phyloP scores from a whole-genome alignment of 768 basidiomycete species.

The Amanita fuliginea region DNA sequence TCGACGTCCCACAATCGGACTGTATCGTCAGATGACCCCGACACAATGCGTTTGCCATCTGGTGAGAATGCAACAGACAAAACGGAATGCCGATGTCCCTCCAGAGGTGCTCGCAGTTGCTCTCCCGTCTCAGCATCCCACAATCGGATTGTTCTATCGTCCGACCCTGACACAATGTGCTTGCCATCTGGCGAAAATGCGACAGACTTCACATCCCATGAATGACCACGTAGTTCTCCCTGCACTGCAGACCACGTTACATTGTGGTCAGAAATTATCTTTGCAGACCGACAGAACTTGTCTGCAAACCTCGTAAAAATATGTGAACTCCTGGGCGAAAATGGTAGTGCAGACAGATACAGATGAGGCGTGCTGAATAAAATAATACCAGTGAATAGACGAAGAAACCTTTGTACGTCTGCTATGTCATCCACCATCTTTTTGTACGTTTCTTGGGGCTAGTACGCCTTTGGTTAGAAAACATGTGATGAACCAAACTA shows the following conservation, averaged over 20 bases:
- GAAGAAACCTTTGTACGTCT: slow-evolving; percentile 12
- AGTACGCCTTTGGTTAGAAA: not conserved
- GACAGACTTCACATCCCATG: slow-evolving; percentile 6
- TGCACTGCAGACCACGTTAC: slow-evolving; percentile 5
- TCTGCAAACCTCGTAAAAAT: not conserved
- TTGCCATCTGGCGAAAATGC: no score
- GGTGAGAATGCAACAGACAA: not conserved
- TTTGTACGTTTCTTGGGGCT: not conserved
- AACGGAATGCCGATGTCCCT: slow-evolving; percentile 13
- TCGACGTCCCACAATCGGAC: no score
- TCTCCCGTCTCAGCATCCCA: no score
- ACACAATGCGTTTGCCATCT: not conserved
- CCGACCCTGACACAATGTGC: slow-evolving; percentile 10
- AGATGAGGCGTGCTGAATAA: slow-evolving; percentile 15
- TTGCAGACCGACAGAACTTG: slow-evolving; percentile 4
- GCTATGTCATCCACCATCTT: not conserved
- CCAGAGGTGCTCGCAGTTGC: slow-evolving; percentile 14
- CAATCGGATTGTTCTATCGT: slow-evolving; percentile 8
- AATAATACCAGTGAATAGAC: slow-evolving; percentile 10
- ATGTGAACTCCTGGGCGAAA: slow-evolving; percentile 11
- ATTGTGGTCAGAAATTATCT: slow-evolving; percentile 9
- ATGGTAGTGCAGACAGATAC: slow-evolving; percentile 19
- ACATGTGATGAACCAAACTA: not conserved
- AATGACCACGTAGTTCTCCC: slow-evolving; percentile 11
- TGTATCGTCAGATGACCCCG: not conserved